Evolutionary conservation across 306 rosid genomes (phyloP).

Genomic region (Sesbania bispinosa): DNA sequence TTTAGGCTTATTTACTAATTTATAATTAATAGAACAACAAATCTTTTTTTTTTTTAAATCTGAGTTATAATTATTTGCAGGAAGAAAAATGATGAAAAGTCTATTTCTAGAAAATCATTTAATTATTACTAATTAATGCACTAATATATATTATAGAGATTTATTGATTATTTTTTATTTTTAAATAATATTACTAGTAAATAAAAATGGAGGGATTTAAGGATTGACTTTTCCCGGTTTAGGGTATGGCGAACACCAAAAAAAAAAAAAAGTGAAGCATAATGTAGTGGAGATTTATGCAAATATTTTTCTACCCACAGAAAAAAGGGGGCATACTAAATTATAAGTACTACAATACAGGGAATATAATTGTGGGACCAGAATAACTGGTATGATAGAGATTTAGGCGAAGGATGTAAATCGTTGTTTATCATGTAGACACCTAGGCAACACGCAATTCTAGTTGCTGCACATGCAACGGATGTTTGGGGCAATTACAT

Average conservation of each 20-base stretch:
- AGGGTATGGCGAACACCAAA: background rate
- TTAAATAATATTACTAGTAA: too few relatives aligned
- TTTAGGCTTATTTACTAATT: too few relatives aligned
- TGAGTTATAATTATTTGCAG: too few relatives aligned
- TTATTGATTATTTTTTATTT: too few relatives aligned
- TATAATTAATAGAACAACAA: too few relatives aligned
- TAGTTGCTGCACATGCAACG: constrained; percentile 47
- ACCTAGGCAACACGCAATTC: constrained; percentile 32
- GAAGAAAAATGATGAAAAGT: too few relatives aligned
- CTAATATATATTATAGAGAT: too few relatives aligned
- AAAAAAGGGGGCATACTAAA: background rate
- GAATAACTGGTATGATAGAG: constrained; percentile 6
- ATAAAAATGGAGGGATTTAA: too few relatives aligned
- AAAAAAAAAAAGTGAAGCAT: background rate
- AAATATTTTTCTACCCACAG: too few relatives aligned
- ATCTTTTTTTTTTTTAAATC: too few relatives aligned
- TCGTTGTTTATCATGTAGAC: background rate
- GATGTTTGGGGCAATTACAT: constrained; percentile 21
- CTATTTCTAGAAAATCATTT: too few relatives aligned
- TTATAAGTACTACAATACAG: background rate
- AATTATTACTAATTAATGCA: too few relatives aligned
- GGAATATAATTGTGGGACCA: constrained; percentile 1
- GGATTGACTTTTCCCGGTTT: background rate
- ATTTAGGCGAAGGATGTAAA: background rate
- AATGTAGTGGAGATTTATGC: background rate